A percentile compares a stretch with the other conserved stretches of the same genome.
Conservation (phyloP, 1,139 yeast species). For the Protomyces gravidus region DNA sequence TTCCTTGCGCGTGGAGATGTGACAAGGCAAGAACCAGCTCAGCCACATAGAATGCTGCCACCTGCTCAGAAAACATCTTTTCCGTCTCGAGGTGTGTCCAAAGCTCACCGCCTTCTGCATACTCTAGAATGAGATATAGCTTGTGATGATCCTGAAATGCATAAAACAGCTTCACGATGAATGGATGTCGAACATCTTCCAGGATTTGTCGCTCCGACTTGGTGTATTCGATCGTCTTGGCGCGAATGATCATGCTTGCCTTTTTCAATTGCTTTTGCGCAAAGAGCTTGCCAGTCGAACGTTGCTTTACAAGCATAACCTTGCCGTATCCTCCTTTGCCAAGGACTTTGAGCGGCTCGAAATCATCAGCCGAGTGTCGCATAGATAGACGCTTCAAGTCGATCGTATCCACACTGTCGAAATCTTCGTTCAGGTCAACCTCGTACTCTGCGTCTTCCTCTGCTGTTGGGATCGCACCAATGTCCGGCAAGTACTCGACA, state of each 20-base stretch:
- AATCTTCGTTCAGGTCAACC: conserved; percentile 10
- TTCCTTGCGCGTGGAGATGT: conserved; percentile 91
- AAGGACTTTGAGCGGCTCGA: conserved; percentile 71
- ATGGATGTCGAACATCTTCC: conserved; percentile 86
- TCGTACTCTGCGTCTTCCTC: conserved; percentile 17
- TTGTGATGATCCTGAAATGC: conserved; percentile 97
- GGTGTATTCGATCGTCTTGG: conserved; percentile 55
- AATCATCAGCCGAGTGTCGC: conserved; percentile 49
- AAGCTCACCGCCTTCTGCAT: conserved; percentile 93
- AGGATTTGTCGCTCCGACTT: conserved; percentile 68
- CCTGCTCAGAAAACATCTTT: conserved; percentile 73
- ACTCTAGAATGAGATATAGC: conserved; percentile 96
- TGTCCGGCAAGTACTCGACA: conserved; percentile 39
- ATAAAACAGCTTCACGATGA: conserved; percentile 81
- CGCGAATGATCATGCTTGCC: conserved; percentile 60
- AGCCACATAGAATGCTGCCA: conserved; percentile 88
- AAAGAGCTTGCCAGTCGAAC: conserved; percentile 60
- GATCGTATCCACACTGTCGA: conserved; percentile 12
- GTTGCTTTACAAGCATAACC: conserved; percentile 71
- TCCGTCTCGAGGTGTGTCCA: conserved; percentile 99
- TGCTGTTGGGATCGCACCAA: conserved; percentile 44
- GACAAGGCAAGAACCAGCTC: conserved; percentile 87
- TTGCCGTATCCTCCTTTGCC: conserved; percentile 93
- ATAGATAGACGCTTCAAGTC: conserved; percentile 38
- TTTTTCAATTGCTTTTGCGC: conserved; percentile 88